Percentiles rank a stretch among this genome's conserved stretches.
These are phyloP conservation scores for Leptographium wingfieldii DNA, from an alignment of 2,329 filamentous ascomycete genomes.

Conservation along the genomic window DNA sequence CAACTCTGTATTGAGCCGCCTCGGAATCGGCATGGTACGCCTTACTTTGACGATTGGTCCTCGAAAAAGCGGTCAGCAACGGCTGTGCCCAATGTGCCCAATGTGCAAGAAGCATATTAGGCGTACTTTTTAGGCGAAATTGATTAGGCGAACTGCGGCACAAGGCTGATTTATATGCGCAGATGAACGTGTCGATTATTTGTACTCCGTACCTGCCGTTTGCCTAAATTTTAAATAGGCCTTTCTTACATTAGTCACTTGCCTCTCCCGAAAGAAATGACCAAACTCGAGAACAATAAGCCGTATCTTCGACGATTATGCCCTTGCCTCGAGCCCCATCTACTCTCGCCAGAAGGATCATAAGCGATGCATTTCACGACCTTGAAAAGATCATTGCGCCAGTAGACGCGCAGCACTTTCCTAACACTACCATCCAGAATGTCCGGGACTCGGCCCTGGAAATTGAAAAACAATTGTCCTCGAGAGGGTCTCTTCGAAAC, in stretches of 20 bases:
- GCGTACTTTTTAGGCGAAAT: too few relatives aligned
- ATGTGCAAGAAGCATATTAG: too few relatives aligned
- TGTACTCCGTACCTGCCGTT: too few relatives aligned
- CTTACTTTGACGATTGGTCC: neutral
- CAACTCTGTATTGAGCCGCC: neutral
- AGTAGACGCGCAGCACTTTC: slow-evolving; percentile 13
- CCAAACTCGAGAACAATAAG: too few relatives aligned
- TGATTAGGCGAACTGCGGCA: too few relatives aligned
- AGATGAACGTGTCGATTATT: too few relatives aligned
- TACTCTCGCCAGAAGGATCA: slow-evolving; percentile 4
- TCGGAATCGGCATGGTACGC: neutral
- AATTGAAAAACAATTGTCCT: too few relatives aligned
- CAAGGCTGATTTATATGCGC: too few relatives aligned
- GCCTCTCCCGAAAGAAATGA: too few relatives aligned
- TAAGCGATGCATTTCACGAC: slow-evolving; percentile 14
- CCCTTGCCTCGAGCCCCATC: slow-evolving; percentile 7
- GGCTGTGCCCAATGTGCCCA: neutral
- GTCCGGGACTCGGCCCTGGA: slow-evolving; percentile 23
- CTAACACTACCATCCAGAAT: slow-evolving; percentile 21
- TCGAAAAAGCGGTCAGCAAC: too few relatives aligned
- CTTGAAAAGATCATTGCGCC: slow-evolving; percentile 10
- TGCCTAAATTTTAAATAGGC: too few relatives aligned
- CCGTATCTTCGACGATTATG: neutral
- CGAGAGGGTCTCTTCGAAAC: slow-evolving; percentile 17
- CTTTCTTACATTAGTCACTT: too few relatives aligned